Evolutionary conservation across 257 asterid species (phyloP).

Genomic region (Cinchona pubescens): DNA sequence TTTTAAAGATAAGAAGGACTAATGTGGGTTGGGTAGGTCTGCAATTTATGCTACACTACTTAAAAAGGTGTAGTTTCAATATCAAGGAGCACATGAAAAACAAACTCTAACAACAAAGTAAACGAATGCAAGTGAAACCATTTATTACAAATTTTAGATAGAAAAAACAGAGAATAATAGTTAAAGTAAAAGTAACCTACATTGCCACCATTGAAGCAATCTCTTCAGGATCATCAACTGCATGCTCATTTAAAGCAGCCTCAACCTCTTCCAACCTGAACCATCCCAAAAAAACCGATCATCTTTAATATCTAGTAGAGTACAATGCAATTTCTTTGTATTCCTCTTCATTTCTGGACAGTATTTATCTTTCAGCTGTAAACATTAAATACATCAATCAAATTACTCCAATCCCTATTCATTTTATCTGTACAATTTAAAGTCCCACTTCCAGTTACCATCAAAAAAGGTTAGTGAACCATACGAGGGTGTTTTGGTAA

Average conservation of each 20-base stretch:
- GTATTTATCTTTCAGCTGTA: not conserved
- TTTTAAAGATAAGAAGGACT: not conserved
- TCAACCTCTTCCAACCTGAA: slow-evolving; percentile 62
- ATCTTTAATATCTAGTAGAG: not conserved
- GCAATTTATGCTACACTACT: slow-evolving; percentile 15
- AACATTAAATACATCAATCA: not conserved
- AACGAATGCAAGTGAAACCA: slow-evolving; percentile 28
- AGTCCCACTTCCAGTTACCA: not conserved
- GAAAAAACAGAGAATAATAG: slow-evolving; percentile 12
- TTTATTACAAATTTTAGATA: slow-evolving; percentile 1
- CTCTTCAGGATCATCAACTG: slow-evolving; percentile 84
- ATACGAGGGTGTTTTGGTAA: slow-evolving; percentile 22
- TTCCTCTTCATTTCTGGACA: not conserved
- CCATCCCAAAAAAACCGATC: slow-evolving; percentile 15
- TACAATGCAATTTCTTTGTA: not conserved
- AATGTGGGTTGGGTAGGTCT: slow-evolving; percentile 44
- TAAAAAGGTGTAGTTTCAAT: slow-evolving; percentile 24
- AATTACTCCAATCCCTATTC: not conserved
- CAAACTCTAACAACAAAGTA: slow-evolving; percentile 30
- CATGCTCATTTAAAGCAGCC: slow-evolving; percentile 58
- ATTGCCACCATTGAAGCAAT: slow-evolving; percentile 79
- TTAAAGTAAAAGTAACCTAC: slow-evolving; percentile 40
- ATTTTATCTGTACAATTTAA: not conserved
- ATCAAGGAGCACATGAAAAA: slow-evolving; percentile 44
- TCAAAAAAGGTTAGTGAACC: not conserved